phyloP scores from a whole-genome alignment of 140 eudicot species.

The Cichorium intybus region DNA sequence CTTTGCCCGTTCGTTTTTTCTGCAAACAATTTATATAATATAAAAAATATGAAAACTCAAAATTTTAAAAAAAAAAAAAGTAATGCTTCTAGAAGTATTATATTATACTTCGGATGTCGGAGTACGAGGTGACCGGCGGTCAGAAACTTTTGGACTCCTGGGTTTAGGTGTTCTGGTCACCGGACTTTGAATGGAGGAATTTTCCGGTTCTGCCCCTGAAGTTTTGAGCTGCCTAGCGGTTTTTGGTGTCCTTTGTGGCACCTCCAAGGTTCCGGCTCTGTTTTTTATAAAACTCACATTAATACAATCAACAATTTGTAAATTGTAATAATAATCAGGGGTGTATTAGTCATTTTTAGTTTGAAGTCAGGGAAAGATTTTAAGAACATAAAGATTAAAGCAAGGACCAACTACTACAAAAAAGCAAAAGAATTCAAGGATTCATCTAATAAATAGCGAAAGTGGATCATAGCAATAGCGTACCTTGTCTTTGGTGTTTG shows the following conservation, averaged over 20 bases:
- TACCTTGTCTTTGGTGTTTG: slow-evolving; percentile 85
- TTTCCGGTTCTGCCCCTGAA: slow-evolving; percentile 51
- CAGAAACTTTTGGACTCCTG: slow-evolving; percentile 62
- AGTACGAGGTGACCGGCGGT: slow-evolving; percentile 65
- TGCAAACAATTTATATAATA: too few relatives aligned
- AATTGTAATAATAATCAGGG: background rate
- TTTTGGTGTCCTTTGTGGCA: slow-evolving; percentile 65
- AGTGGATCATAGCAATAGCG: slow-evolving; percentile 8
- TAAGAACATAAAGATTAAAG: slow-evolving; percentile 13
- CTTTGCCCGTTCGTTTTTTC: slow-evolving; percentile 65
- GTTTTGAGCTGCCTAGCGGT: slow-evolving; percentile 60
- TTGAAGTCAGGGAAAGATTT: background rate
- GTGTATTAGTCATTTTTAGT: slow-evolving; percentile 1
- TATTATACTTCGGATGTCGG: slow-evolving; percentile 71
- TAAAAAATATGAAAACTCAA: too few relatives aligned
- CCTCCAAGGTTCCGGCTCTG: slow-evolving; percentile 53
- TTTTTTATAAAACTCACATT: background rate
- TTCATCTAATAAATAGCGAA: background rate
- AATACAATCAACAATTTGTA: background rate
- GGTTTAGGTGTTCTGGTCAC: slow-evolving; percentile 55
- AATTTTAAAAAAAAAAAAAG: background rate
- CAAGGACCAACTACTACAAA: slow-evolving; percentile 9
- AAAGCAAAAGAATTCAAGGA: slow-evolving; percentile 2
- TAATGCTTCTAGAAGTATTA: background rate
- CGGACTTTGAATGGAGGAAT: slow-evolving; percentile 48